These are phyloP conservation scores for Penicillium digitatum DNA, from an alignment of 2,329 filamentous ascomycete species.

Conservation along the genomic window DNA sequence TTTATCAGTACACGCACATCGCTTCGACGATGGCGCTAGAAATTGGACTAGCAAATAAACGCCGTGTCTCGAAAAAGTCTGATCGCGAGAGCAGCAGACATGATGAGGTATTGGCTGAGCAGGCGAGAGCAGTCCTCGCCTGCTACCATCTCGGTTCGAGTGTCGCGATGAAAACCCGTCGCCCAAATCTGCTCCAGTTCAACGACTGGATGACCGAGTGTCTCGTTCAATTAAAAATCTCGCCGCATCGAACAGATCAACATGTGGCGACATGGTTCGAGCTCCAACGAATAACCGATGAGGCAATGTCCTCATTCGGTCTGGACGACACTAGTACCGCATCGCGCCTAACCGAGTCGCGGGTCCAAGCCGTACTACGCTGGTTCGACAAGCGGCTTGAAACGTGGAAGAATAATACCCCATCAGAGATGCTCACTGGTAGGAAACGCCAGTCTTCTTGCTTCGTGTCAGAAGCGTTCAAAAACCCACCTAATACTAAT, in stretches of 20 bases:
- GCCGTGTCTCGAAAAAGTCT: slow-evolving; percentile 23
- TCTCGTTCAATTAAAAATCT: slow-evolving; percentile 29
- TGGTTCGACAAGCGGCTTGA: slow-evolving; percentile 38
- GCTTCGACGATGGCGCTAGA: slow-evolving; percentile 51
- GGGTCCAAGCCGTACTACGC: slow-evolving; percentile 33
- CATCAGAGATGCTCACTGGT: slow-evolving; percentile 31
- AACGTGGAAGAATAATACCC: slow-evolving; percentile 29
- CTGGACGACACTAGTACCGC: slow-evolving; percentile 35
- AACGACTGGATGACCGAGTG: slow-evolving; percentile 38
- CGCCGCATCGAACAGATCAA: slow-evolving; percentile 29
- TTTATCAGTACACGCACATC: slow-evolving; percentile 52
- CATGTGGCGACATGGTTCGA: slow-evolving; percentile 36
- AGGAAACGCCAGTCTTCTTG: not conserved
- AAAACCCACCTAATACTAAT: not conserved
- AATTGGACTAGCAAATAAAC: slow-evolving; percentile 38
- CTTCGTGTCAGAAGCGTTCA: not conserved
- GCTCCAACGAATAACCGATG: slow-evolving; percentile 34
- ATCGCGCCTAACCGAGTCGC: slow-evolving; percentile 31
- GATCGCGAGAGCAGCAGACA: slow-evolving; percentile 15
- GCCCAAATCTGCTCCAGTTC: slow-evolving; percentile 34
- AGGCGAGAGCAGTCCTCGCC: slow-evolving; percentile 32
- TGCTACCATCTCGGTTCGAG: slow-evolving; percentile 36
- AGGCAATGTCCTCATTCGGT: slow-evolving; percentile 35
- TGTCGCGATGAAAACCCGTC: slow-evolving; percentile 38
- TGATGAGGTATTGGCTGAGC: slow-evolving; percentile 34